phyloP scores from a whole-genome alignment of 495 filamentous ascomycete genomes.

The Podospora pseudoanserina region DNA sequence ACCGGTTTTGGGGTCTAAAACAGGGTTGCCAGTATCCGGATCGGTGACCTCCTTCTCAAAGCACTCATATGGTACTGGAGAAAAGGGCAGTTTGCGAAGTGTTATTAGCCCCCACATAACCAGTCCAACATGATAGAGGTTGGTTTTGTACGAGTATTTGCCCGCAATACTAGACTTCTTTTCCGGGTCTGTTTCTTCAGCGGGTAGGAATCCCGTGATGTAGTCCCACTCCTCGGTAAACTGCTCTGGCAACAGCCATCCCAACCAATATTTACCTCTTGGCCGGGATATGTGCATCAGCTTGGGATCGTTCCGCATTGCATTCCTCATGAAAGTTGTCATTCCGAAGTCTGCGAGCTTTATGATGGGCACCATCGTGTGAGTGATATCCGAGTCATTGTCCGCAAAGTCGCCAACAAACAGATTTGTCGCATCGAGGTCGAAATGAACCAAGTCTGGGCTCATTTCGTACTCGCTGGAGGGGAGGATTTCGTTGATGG shows the following conservation, averaged over 20 bases:
- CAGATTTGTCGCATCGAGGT: not conserved
- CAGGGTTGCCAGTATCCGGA: not conserved
- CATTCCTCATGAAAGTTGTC: not conserved
- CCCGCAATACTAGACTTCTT: not conserved
- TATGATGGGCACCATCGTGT: not conserved
- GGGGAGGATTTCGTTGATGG: not conserved
- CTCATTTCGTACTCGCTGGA: not conserved
- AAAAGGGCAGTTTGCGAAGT: not conserved
- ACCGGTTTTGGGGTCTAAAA: not conserved
- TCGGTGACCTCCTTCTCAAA: not conserved
- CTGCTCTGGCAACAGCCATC: not conserved
- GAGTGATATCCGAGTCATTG: not conserved
- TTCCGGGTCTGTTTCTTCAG: not conserved
- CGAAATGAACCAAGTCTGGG: not conserved
- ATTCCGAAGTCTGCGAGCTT: not conserved
- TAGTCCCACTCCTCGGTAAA: not conserved
- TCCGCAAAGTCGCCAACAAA: not conserved
- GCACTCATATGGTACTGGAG: not conserved
- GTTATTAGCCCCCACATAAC: not conserved
- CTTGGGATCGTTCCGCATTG: not conserved
- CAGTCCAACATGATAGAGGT: not conserved
- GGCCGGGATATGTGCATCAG: not conserved
- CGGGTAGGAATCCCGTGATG: not conserved
- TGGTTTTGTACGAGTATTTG: not conserved
- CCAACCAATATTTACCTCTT: not conserved